Percentiles rank a stretch among this genome's conserved stretches.
Evolutionary conservation across 148 eudicot species (phyloP).

Genomic region (Heliamphora exappendiculata): DNA sequence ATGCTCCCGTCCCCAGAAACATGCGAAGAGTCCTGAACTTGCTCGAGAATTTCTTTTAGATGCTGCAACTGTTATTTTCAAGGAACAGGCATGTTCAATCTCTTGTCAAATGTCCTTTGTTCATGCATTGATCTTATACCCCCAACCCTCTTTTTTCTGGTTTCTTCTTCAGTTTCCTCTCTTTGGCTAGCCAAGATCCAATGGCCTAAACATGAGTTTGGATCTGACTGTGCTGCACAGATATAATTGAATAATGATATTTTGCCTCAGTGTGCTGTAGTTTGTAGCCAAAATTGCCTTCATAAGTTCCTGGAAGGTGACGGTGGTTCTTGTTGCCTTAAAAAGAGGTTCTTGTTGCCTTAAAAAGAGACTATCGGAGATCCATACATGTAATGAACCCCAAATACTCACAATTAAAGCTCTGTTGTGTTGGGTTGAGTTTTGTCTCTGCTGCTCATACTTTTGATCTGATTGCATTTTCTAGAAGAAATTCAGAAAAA

Average conservation of each 20-base stretch:
- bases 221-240: not conserved
- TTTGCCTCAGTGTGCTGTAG: not conserved
- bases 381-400: not conserved
- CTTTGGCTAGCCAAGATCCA: not conserved
- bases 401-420: not conserved
- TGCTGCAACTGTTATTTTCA: slow-evolving; percentile 97
- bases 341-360: not conserved
- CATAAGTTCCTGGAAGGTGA: not conserved
- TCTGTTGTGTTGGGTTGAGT: not conserved
- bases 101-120: slow-evolving; percentile 3
- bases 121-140: not conserved
- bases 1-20: slow-evolving; percentile 97
- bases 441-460: not conserved
- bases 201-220: not conserved
- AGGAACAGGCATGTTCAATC: slow-evolving; percentile 75
- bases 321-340: not conserved
- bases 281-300: slow-evolving; percentile 2
- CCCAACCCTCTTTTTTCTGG: not conserved
- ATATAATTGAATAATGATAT: not conserved
- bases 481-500: too few species aligned
- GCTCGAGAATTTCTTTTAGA: slow-evolving; percentile 95
- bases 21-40: slow-evolving; percentile 99
- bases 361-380: not conserved
- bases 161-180: not conserved
- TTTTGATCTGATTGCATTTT: not conserved